phyloP scores from a whole-genome alignment of 179 eudicot species.

The Silene noctiflora region DNA sequence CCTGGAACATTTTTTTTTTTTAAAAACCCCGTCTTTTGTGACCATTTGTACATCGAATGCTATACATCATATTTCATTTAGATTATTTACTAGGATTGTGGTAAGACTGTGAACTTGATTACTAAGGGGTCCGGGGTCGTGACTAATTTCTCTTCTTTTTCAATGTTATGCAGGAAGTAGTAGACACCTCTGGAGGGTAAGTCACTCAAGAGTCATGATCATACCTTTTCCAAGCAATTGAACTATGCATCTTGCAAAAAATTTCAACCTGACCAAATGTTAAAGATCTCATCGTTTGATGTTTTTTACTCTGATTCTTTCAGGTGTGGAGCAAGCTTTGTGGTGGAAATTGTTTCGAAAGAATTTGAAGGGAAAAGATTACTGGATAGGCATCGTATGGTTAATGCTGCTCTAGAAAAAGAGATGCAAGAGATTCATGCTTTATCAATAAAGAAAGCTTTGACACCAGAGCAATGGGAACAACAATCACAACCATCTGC shows the following conservation, averaged over 20 bases:
- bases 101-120: background rate
- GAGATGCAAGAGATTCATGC: constrained; percentile 95
- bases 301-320: background rate
- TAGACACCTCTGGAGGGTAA: constrained; percentile 96
- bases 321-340: constrained; percentile 90
- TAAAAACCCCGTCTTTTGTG: background rate
- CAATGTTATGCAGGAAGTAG: constrained; percentile 58
- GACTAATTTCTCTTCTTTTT: constrained; percentile 12
- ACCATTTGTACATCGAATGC: background rate
- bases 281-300: background rate
- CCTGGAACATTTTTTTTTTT: background rate
- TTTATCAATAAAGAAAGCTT: constrained; percentile 72
- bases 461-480: constrained; percentile 87
- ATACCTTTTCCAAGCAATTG: background rate
- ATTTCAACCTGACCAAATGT: background rate
- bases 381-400: constrained; percentile 92
- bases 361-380: constrained; percentile 84
- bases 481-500: constrained; percentile 47
- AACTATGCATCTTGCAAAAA: background rate
- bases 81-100: background rate
- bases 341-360: constrained; percentile 62
- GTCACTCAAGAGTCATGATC: constrained; percentile 15
- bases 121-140: background rate
- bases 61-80: background rate
- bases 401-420: constrained; percentile 66